phyloP scores from a whole-genome alignment of 2,329 filamentous ascomycete genomes.

The Trichothecium sympodiale region DNA sequence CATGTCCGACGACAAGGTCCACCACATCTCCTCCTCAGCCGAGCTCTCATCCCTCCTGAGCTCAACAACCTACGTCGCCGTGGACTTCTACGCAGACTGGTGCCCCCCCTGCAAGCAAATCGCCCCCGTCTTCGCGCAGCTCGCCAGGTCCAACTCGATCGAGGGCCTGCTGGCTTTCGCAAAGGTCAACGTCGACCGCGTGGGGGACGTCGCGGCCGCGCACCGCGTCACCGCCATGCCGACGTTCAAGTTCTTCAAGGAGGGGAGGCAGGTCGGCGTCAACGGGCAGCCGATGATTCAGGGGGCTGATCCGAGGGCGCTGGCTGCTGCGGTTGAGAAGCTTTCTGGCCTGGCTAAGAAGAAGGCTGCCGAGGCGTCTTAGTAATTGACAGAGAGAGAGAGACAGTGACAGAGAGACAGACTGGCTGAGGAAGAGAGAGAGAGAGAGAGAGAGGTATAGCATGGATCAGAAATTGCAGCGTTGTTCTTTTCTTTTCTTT shows the following conservation, averaged over 20 bases:
- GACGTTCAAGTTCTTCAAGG: constrained; percentile 81
- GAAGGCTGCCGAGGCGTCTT: constrained; percentile 11
- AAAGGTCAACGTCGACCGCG: constrained; percentile 86
- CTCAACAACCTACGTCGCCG: constrained; percentile 27
- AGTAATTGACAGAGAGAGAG: not conserved
- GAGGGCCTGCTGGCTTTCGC: constrained; percentile 57
- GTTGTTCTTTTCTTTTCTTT: too few species aligned
- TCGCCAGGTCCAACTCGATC: constrained; percentile 16
- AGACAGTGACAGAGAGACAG: not conserved
- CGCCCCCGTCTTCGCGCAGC: constrained; percentile 28
- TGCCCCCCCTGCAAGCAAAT: constrained; percentile 39
- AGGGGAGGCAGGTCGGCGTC: constrained; percentile 35
- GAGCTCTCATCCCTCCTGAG: constrained; percentile 26
- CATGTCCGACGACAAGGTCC: constrained; percentile 13
- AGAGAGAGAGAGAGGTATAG: constrained; percentile 2
- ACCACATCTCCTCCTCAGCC: constrained; percentile 16
- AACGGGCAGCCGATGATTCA: constrained; percentile 19
- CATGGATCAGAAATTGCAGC: too few species aligned
- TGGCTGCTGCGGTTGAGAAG: constrained; percentile 25
- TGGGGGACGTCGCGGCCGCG: constrained; percentile 62
- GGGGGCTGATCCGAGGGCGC: constrained; percentile 19
- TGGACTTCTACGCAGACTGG: constrained; percentile 42
- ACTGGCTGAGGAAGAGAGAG: not conserved
- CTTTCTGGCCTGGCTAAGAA: constrained; percentile 22
- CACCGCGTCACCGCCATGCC: constrained; percentile 85